Evolutionary conservation across 2,329 filamentous ascomycete species (phyloP).

Genomic region (Aspergillus pseudoglaucus): DNA sequence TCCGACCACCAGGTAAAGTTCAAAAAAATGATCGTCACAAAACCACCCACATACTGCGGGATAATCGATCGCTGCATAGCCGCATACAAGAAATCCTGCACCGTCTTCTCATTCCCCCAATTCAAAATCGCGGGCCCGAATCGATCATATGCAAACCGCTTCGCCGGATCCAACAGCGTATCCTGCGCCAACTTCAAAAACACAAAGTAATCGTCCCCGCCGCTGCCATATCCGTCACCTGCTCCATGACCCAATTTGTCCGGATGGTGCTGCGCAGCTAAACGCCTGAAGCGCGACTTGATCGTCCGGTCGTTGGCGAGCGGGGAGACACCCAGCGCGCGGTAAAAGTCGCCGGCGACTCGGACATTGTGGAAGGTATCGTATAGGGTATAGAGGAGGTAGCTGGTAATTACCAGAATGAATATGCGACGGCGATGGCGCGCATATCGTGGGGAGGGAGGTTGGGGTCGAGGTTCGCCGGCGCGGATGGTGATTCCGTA

Average conservation of each 20-base stretch:
- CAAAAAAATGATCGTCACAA: conserved; percentile 29
- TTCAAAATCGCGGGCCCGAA: conserved; percentile 67
- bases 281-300: conserved; percentile 75
- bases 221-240: conserved; percentile 21
- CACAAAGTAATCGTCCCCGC: conserved; percentile 59
- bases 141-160: conserved; percentile 81
- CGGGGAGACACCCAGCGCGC: conserved; percentile 63
- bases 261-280: conserved; percentile 66
- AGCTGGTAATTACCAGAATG: conserved; percentile 71
- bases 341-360: conserved; percentile 68
- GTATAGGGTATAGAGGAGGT: conserved; percentile 87
- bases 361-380: conserved; percentile 80
- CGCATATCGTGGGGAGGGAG: conserved; percentile 60
- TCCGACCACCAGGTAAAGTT: conserved; percentile 37
- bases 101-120: conserved; percentile 52
- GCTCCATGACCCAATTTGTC: conserved; percentile 59
- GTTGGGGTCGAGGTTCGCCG: conserved; percentile 69
- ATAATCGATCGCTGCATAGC: conserved; percentile 50
- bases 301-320: conserved; percentile 67
- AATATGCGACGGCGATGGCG: conserved; percentile 76
- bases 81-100: conserved; percentile 64
- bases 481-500: conserved; percentile 86
- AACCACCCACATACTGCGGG: conserved; percentile 35
- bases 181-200: conserved; percentile 79
- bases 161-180: conserved; percentile 67